Percentiles rank a stretch among this genome's conserved stretches.
These are phyloP conservation scores for Acer negundo DNA, from an alignment of 345 rosid species.

Conservation along the genomic window DNA sequence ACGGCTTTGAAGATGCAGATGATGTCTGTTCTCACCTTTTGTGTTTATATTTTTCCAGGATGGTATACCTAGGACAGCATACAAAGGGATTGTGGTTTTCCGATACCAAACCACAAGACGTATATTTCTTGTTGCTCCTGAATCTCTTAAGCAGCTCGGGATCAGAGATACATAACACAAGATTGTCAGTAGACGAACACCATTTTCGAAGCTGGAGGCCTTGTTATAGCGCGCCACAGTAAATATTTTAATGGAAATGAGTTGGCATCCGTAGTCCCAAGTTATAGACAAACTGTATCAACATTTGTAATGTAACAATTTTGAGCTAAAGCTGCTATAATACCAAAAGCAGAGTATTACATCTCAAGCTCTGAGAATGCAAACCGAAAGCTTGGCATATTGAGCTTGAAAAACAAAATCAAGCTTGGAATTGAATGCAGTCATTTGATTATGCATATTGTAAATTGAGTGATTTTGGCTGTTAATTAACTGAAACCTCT, in stretches of 20 bases:
- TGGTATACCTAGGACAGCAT: conserved; percentile 94
- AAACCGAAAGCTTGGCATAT: too few species aligned
- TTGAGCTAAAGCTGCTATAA: too few species aligned
- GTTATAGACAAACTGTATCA: not conserved
- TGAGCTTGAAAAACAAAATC: too few species aligned
- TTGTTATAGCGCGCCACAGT: not conserved
- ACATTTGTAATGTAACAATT: not conserved
- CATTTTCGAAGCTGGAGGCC: not conserved
- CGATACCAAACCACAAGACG: conserved; percentile 62
- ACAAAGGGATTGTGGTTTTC: conserved; percentile 89
- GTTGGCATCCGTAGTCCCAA: not conserved
- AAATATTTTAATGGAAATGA: not conserved
- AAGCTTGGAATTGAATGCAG: too few species aligned
- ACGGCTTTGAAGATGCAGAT: not conserved
- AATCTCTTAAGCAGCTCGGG: conserved; percentile 65
- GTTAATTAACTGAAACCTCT: too few species aligned
- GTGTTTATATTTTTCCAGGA: conserved; percentile 47
- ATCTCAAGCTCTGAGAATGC: too few species aligned
- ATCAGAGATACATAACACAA: conserved; percentile 45
- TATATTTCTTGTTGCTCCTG: conserved; percentile 73
- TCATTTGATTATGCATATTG: too few species aligned
- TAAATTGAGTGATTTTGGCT: too few species aligned
- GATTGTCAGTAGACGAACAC: conserved; percentile 2
- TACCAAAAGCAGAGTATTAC: too few species aligned
- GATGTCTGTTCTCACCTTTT: not conserved